A percentile compares a stretch with the other conserved stretches of the same genome.
phyloP scores from a whole-genome alignment of 495 filamentous ascomycete species.

The Xanthoparmelia taractica region DNA sequence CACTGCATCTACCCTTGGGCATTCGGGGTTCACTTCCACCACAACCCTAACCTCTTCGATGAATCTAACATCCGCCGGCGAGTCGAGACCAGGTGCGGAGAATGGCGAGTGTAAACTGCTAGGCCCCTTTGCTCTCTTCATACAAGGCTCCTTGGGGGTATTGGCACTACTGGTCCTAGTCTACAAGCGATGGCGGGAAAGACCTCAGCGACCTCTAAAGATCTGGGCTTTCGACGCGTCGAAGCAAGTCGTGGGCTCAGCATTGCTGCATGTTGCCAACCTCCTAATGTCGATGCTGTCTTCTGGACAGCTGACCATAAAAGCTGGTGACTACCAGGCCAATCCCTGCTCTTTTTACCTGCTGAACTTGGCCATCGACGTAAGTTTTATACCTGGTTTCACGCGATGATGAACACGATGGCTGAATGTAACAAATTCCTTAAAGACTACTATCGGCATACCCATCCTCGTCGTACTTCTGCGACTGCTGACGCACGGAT shows the following conservation, averaged over 20 bases:
- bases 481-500: constrained; percentile 60
- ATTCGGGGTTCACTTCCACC: constrained; percentile 19
- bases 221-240: constrained; percentile 96
- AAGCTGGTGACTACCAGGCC: constrained; percentile 55
- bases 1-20: constrained; percentile 9
- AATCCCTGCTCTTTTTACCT: constrained; percentile 97
- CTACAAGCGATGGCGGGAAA: constrained; percentile 86
- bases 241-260: constrained; percentile 94
- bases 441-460: constrained; percentile 76
- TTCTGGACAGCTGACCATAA: constrained; percentile 60
- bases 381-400: constrained; percentile 43
- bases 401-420: not conserved
- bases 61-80: constrained; percentile 22
- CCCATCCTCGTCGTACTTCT: constrained; percentile 86
- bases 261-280: constrained; percentile 84
- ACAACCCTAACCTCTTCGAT: constrained; percentile 15
- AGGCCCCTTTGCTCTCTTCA: constrained; percentile 77
- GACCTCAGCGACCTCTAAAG: constrained; percentile 81
- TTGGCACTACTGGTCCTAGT: constrained; percentile 80
- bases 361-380: constrained; percentile 89
- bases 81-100: constrained; percentile 26
- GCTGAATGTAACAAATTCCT: constrained; percentile 7
- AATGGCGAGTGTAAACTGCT: constrained; percentile 73
- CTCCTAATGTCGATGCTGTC: constrained; percentile 93
- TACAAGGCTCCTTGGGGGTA: constrained; percentile 80